Percentiles rank a stretch among this genome's conserved stretches.
These are phyloP conservation scores for Balamuthia mandrillaris DNA, from an alignment of 208 protist genomes.

Conservation along the genomic window DNA sequence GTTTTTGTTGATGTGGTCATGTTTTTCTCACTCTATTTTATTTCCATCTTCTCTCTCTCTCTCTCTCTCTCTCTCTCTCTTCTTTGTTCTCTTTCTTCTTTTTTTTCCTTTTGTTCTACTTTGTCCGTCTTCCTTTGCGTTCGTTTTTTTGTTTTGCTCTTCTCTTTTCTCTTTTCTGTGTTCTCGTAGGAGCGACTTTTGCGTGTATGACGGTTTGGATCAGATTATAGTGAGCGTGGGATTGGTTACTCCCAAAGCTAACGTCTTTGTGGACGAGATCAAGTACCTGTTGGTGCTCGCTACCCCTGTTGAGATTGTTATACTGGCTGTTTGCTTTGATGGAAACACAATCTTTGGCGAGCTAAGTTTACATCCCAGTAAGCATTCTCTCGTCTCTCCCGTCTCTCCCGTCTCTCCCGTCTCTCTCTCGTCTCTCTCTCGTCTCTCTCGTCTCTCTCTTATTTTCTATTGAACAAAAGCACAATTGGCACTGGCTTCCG, in stretches of 20 bases:
- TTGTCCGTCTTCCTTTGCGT: not conserved
- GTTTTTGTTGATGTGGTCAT: not conserved
- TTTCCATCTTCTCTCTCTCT: too few relatives aligned
- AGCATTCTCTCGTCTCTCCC: not conserved
- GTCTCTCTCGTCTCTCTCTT: not conserved
- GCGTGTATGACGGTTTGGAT: constrained; percentile 27
- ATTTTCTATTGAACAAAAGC: not conserved
- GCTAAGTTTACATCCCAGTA: constrained; percentile 10
- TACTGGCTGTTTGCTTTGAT: constrained; percentile 48
- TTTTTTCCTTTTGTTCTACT: not conserved
- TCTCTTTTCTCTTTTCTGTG: not conserved
- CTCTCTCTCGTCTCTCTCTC: not conserved
- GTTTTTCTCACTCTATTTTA: constrained; percentile 4
- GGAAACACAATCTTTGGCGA: not conserved
- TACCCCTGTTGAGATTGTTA: constrained; percentile 49
- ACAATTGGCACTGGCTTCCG: constrained; percentile 41
- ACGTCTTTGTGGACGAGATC: constrained; percentile 51
- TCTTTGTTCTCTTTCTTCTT: not conserved
- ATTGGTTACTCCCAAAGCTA: constrained; percentile 43
- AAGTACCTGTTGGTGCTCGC: constrained; percentile 57
- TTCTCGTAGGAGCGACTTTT: not conserved
- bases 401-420: not conserved
- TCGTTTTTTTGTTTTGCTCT: not conserved
- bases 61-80: constrained; percentile 18
- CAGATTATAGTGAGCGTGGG: constrained; percentile 55